Base-by-base conservation (phyloP, 2,329 filamentous ascomycete species). In the Claviceps citrina region DNA sequence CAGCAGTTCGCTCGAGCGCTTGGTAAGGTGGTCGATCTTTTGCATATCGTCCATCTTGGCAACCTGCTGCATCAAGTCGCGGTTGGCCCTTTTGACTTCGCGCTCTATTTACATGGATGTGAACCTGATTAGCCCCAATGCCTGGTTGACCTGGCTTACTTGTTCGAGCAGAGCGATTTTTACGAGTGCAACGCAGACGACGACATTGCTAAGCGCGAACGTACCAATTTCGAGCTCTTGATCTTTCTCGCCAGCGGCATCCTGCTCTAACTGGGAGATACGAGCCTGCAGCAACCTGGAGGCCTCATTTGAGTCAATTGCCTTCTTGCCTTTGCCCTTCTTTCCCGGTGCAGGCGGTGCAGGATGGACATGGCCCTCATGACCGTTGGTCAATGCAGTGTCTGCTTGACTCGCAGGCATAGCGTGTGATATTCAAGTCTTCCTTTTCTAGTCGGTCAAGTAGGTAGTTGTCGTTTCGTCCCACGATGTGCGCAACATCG, bases 211-310 rank as follows among this genome's bases (percentile, higher is more conserved):
- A 10, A 18, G 32, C 37, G 13, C 12, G n/a, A 22, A 43, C 35
- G 32, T 38, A 93, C 86, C 85, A 58, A 98, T 95, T 67, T 96
- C 91, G 45, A 82, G 76, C 63, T 95, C 87, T 62, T 95, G 85
- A 51, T 93, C 89, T 61, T 93, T 94, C 58, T 94, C 87, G 44
- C 85, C 84, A 9, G 86, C 86, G 37, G 82, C 84, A 68, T 95
- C 87, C 46, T 85, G 82, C 61, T 98, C 91, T 43, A 98, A 68
- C 64, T 96, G 91, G 18, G 86, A 89, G 56, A 98, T 95, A 56
- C 93, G 85, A 46, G 87, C 85, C 46, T 87, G 81, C 38, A 98
- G 74, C 47, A 95, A 73, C 62, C 94, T 93, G 45, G 85, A 85
- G 35, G 87, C 86, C 62, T 96, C 91, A 52, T 76, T 84, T 16